Evolutionary conservation across 1,284 basidiomycete genomes (phyloP), one percentile per base, ranked within the genome.

Genomic region (Tilletia setariae): DNA sequence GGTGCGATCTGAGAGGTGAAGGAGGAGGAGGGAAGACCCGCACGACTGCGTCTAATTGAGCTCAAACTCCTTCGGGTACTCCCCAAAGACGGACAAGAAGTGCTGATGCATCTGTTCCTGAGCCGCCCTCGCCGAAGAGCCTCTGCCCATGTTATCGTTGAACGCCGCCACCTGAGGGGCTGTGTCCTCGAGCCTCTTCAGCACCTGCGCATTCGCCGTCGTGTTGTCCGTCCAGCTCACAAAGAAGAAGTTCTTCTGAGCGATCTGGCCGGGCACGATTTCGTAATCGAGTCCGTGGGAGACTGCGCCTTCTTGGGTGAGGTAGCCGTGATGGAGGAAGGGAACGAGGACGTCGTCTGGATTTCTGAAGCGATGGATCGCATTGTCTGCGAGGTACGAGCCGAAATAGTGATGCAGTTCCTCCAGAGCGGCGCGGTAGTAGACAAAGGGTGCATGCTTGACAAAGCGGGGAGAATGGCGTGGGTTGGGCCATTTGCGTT

Each of bases 361-460:
- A 25, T 62, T 40, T 9, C 66, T 43, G 59, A 67, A 67, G 47
- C 46, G 53, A 40, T 63, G 53, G 21, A 16, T 6, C n/a, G 44
- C 32, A 16, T 47, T 67, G 2, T 43, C 42, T 16, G 23, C 43
- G 25, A 67, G 46, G 2, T 67, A 25, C 30, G 25, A 21, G 35
- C 28, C 40, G 43, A 67, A 67, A 25, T 46, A 42, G 8, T n/a
- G 23, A 32, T 62, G 53, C 30, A 63, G 42, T 19, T 40, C 66
- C 19, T 11, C 46, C 4, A 67, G 40, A n/a, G 56, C 66, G 15
- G 21, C 11, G 15, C 56, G 49, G 0, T 13, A 23, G 42, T 67
- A 67, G 25, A 62, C 56, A 40, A 67, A 67, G 30, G 66, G 66
- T n/a, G 66, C 66, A 32, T 67, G 66, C 56, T 44, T 62, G 30